Evolutionary conservation across 805 yeast species (phyloP).

Genomic region (Monosporozyma aerobia): DNA sequence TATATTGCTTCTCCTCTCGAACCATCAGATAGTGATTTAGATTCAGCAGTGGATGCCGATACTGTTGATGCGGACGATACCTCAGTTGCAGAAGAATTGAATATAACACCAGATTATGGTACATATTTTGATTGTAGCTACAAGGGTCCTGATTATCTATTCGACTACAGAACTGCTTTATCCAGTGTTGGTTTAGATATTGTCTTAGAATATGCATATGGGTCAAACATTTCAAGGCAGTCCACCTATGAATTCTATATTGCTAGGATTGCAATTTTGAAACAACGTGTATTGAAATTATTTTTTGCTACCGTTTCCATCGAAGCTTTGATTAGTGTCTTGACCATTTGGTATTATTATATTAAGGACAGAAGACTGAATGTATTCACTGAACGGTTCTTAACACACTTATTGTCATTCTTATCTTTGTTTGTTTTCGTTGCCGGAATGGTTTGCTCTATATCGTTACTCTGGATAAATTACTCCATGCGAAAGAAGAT

Average conservation of each 20-base stretch:
- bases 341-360: slow-evolving; percentile 21
- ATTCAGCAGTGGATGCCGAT: neutral
- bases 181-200: slow-evolving; percentile 20
- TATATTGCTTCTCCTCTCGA: slow-evolving; percentile 3
- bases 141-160: slow-evolving; percentile 15
- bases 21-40: neutral
- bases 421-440: slow-evolving; percentile 17
- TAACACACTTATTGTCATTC: slow-evolving; percentile 19
- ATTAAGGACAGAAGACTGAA: slow-evolving; percentile 21
- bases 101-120: slow-evolving; percentile 8
- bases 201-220: slow-evolving; percentile 25
- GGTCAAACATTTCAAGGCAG: slow-evolving; percentile 5
- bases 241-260: slow-evolving; percentile 7
- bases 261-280: slow-evolving; percentile 5
- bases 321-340: slow-evolving; percentile 7
- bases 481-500: slow-evolving; percentile 15
- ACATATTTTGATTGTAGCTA: slow-evolving; percentile 9
- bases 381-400: slow-evolving; percentile 12
- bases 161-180: slow-evolving; percentile 23
- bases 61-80: neutral
- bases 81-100: neutral
- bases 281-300: slow-evolving; percentile 13
- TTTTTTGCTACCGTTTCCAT: slow-evolving; percentile 10
- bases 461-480: slow-evolving; percentile 13
- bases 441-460: slow-evolving; percentile 13